Conservation (phyloP, 768 basidiomycete genomes). For the Lentinula lateritia region DNA sequence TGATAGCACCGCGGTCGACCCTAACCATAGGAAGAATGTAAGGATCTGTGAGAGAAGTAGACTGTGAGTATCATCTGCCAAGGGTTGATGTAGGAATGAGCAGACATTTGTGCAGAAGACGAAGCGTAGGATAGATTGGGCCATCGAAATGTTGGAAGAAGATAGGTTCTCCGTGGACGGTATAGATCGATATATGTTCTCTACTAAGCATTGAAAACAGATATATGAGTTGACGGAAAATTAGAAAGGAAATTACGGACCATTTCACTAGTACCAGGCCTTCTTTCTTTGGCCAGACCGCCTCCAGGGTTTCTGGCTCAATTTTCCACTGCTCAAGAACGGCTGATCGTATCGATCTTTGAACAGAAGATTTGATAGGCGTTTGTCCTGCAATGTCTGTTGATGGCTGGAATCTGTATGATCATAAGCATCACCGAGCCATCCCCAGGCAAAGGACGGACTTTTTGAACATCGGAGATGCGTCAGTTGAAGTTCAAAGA, state of each 20-base stretch:
- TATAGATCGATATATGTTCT: conserved; percentile 93
- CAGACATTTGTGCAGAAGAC: conserved; percentile 89
- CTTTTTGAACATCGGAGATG: conserved; percentile 72
- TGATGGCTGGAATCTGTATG: conserved; percentile 57
- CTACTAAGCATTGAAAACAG: conserved; percentile 48
- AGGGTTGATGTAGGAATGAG: background rate
- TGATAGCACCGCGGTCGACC: conserved; percentile 95
- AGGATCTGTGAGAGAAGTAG: conserved; percentile 57
- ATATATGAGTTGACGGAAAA: conserved; percentile 13
- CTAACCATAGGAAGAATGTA: conserved; percentile 82
- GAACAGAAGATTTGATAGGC: conserved; percentile 89
- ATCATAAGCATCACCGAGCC: background rate
- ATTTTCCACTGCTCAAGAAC: conserved; percentile 83
- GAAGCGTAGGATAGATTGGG: conserved; percentile 83
- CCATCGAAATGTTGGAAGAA: conserved; percentile 98
- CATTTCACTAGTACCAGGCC: conserved; percentile 90
- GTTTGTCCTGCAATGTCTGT: conserved; percentile 88
- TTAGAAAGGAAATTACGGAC: conserved; percentile 37
- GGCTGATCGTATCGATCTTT: conserved; percentile 77
- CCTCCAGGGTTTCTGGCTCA: conserved; percentile 76
- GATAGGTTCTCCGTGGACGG: conserved; percentile 79
- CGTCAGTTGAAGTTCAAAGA: too few relatives aligned
- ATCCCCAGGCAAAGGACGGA: conserved; percentile 21
- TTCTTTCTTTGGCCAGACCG: conserved; percentile 99
- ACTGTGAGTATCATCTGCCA: background rate